phyloP scores from a whole-genome alignment of 169 alveolate species.

The Plasmodium berghei region DNA sequence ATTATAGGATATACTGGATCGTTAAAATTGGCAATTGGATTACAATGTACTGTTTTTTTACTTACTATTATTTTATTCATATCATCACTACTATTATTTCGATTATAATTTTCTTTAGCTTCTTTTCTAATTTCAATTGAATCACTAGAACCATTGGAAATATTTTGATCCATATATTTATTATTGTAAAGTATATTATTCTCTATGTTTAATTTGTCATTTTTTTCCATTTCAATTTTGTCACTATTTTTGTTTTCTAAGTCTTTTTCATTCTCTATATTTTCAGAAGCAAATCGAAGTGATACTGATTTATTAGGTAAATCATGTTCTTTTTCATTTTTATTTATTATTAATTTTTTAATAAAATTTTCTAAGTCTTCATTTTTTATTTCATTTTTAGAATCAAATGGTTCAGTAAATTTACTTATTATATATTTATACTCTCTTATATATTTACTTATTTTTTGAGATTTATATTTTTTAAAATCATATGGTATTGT shows the following conservation, averaged over 20 bases:
- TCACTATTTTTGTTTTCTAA: neutral
- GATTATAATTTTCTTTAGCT: neutral
- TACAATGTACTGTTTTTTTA: constrained; percentile 66
- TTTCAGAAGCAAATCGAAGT: neutral
- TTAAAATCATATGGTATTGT: constrained; percentile 38
- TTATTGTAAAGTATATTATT: neutral
- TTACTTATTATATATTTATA: constrained; percentile 61
- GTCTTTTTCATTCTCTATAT: neutral
- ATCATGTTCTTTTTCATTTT: constrained; percentile 9
- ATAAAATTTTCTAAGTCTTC: constrained; percentile 49
- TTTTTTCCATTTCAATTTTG: neutral
- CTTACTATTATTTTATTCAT: constrained; percentile 65
- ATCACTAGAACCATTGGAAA: neutral
- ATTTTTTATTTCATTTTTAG: constrained; percentile 31
- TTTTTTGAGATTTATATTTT: constrained; percentile 33
- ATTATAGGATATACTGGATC: constrained; percentile 20
- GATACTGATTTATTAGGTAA: neutral
- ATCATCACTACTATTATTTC: neutral
- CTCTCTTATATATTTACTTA: constrained; percentile 52
- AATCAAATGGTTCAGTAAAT: constrained; percentile 48
- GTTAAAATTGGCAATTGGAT: constrained; percentile 68
- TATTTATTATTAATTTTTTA: constrained; percentile 31
- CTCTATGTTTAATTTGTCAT: neutral
- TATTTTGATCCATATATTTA: neutral
- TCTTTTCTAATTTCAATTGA: neutral